Conservation (phyloP, 192 early-diverging fungal species). For the Gamsiella multidivaricata region DNA sequence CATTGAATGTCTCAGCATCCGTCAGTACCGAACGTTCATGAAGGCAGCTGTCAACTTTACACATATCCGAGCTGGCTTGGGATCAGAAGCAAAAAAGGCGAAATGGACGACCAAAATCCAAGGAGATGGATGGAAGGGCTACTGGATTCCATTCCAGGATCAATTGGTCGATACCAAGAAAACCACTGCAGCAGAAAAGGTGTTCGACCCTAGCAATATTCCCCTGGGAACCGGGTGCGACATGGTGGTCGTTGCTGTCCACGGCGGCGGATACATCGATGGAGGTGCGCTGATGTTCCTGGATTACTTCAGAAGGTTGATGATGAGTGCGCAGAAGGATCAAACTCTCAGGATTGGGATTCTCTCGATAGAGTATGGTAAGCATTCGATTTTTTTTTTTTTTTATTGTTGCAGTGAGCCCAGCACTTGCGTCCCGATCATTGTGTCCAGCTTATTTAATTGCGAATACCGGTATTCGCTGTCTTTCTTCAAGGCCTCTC, state of each 20-base stretch:
- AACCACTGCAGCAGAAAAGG: background rate
- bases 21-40: conserved; percentile 23
- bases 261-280: conserved; percentile 38
- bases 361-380: conserved; percentile 42
- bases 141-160: conserved; percentile 52
- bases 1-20: conserved; percentile 19
- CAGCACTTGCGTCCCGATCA: too few species aligned
- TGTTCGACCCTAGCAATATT: background rate
- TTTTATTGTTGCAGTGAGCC: background rate
- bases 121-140: conserved; percentile 26
- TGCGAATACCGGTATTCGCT: background rate
- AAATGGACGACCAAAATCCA: conserved; percentile 20
- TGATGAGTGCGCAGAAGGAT: conserved; percentile 23
- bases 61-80: conserved; percentile 9
- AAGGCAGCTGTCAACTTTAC: conserved; percentile 2
- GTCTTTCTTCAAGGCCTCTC: conserved; percentile 31
- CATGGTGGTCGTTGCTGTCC: conserved; percentile 20
- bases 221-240: conserved; percentile 30
- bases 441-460: background rate
- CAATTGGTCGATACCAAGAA: background rate
- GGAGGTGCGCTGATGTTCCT: conserved; percentile 35
- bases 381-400: background rate
- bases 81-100: conserved; percentile 2
- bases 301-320: conserved; percentile 16
- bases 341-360: conserved; percentile 29